Evolutionary conservation across 768 basidiomycete species (phyloP).

Genomic region (Hydnomerulius pinastri): DNA sequence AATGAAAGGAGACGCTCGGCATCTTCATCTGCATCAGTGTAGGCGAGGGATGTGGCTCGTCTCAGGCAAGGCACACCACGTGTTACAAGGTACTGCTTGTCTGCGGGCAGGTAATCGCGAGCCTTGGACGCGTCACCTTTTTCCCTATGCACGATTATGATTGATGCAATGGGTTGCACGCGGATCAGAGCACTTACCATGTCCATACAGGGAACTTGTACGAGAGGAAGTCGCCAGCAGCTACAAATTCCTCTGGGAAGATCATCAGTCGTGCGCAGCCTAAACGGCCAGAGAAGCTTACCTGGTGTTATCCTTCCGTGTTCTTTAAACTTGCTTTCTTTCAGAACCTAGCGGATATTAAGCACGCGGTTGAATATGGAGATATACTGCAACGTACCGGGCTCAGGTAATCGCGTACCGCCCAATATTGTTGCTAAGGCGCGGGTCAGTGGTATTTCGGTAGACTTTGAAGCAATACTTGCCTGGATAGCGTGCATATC

Average conservation of each 20-base stretch:
- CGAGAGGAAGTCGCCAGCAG: constrained; percentile 93
- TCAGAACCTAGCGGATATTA: constrained; percentile 70
- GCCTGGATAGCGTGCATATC: constrained; percentile 55
- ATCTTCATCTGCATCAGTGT: constrained; percentile 96
- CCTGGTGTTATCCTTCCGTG: constrained; percentile 95
- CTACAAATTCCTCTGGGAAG: constrained; percentile 89
- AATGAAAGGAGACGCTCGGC: constrained; percentile 90
- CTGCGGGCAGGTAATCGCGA: constrained; percentile 89
- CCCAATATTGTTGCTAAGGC: constrained; percentile 85
- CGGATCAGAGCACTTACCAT: constrained; percentile 59
- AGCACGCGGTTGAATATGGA: constrained; percentile 24
- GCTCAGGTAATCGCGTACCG: constrained; percentile 91
- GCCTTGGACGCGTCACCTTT: constrained; percentile 84
- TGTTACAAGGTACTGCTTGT: constrained; percentile 96
- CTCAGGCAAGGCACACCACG: constrained; percentile 96
- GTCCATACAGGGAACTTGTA: constrained; percentile 99
- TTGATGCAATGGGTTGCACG: neutral
- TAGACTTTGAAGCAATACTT: neutral
- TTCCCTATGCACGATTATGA: constrained; percentile 60
- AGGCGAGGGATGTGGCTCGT: constrained; percentile 87
- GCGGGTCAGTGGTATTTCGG: neutral
- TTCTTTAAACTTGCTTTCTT: constrained; percentile 99
- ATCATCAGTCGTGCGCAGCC: constrained; percentile 10
- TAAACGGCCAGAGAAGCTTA: constrained; percentile 35
- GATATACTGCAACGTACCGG: constrained; percentile 56